A percentile compares a stretch with the other conserved stretches of the same genome.
phyloP scores from a whole-genome alignment of 768 basidiomycete genomes.

The Pulveroboletus sp. region DNA sequence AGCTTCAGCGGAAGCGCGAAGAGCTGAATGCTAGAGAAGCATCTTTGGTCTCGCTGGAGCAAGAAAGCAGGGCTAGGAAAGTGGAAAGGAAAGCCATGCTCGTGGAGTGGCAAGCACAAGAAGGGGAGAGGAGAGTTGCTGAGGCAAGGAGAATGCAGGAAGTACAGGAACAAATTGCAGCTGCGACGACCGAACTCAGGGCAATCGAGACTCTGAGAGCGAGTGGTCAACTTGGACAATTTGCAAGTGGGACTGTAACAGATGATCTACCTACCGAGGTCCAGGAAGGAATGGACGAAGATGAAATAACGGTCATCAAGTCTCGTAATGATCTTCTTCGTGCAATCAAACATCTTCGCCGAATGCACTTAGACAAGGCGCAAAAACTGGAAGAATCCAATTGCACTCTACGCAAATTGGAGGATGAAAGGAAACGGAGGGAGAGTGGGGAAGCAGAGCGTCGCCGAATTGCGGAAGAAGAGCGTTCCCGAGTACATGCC shows the following conservation, averaged over 20 bases:
- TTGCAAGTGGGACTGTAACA: not conserved
- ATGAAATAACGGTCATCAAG: slow-evolving; percentile 9
- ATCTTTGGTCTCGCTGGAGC: slow-evolving; percentile 17
- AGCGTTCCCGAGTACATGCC: slow-evolving; percentile 1
- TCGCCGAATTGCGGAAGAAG: slow-evolving; percentile 15
- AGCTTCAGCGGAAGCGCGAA: slow-evolving; percentile 16
- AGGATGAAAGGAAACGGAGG: slow-evolving; percentile 22
- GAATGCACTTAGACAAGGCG: slow-evolving; percentile 16
- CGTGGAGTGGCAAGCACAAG: slow-evolving; percentile 21
- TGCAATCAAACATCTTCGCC: slow-evolving; percentile 13
- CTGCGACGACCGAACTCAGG: slow-evolving; percentile 17
- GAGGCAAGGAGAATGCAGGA: slow-evolving; percentile 15
- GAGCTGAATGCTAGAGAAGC: slow-evolving; percentile 19
- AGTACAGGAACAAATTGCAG: slow-evolving; percentile 16
- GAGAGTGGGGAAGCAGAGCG: slow-evolving; percentile 15
- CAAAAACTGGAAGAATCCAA: slow-evolving; percentile 15
- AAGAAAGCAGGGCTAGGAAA: slow-evolving; percentile 24
- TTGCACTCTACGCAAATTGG: slow-evolving; percentile 18
- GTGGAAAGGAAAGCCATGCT: slow-evolving; percentile 16
- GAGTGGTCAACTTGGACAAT: slow-evolving; percentile 1
- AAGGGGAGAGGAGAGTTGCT: slow-evolving; percentile 20
- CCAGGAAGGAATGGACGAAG: slow-evolving; percentile 21
- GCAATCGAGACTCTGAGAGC: slow-evolving; percentile 7
- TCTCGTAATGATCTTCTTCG: slow-evolving; percentile 8
- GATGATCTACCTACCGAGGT: slow-evolving; percentile 16